These are phyloP conservation scores for Penicillium corylophilum DNA, from an alignment of 2,329 filamentous ascomycete genomes.

Conservation along the genomic window DNA sequence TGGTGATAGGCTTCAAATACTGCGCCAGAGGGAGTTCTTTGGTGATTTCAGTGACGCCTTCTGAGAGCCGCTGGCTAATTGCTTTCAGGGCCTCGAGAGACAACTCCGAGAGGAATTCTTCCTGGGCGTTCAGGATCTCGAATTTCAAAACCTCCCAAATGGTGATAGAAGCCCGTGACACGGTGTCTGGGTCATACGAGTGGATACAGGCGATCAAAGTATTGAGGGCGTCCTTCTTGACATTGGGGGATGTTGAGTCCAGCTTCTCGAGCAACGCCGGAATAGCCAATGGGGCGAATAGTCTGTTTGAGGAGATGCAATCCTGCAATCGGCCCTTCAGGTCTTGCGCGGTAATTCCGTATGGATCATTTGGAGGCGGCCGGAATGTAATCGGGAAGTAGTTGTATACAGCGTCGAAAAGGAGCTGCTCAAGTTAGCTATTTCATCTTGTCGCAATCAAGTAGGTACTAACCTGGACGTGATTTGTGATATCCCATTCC, in stretches of 20 bases:
- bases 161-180: constrained; percentile 63
- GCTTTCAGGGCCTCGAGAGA: constrained; percentile 56
- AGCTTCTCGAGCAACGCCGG: constrained; percentile 68
- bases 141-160: constrained; percentile 70
- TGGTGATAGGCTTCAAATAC: constrained; percentile 61
- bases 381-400: constrained; percentile 72
- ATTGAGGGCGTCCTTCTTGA: constrained; percentile 67
- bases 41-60: constrained; percentile 37
- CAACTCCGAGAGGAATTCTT: constrained; percentile 63
- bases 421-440: constrained; percentile 35
- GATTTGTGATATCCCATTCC: constrained; percentile 63
- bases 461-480: constrained; percentile 53
- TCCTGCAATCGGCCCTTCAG: constrained; percentile 63
- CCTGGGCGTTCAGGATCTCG: constrained; percentile 65
- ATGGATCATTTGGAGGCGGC: constrained; percentile 67
- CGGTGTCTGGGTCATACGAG: constrained; percentile 59
- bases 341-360: constrained; percentile 67
- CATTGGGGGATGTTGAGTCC: constrained; percentile 67
- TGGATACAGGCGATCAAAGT: constrained; percentile 60
- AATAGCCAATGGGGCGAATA: constrained; percentile 66
- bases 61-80: constrained; percentile 57
- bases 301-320: constrained; percentile 61
- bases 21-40: constrained; percentile 48
- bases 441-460: not conserved
- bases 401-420: constrained; percentile 69